Conservation (phyloP, 2,329 filamentous ascomycete species). For the Ophiostoma tasmaniense region DNA sequence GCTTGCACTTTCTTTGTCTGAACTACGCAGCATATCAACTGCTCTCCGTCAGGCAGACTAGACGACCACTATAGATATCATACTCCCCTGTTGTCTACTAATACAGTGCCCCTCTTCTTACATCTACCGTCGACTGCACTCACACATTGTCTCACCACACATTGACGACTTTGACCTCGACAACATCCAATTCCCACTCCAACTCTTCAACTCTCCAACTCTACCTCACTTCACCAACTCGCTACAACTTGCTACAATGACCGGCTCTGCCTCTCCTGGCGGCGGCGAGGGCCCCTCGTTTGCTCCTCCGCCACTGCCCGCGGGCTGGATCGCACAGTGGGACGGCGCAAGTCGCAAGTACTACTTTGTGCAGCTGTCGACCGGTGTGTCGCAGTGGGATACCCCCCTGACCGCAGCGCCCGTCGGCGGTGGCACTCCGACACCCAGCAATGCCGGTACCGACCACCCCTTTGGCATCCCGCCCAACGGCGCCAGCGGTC, state of each 20-base stretch:
- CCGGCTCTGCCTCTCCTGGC: slow-evolving; percentile 49
- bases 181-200: not conserved
- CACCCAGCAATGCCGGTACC: slow-evolving; percentile 40
- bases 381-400: slow-evolving; percentile 67
- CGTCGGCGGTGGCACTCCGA: slow-evolving; percentile 40
- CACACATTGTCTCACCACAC: not conserved
- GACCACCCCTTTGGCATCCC: slow-evolving; percentile 58
- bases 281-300: slow-evolving; percentile 51
- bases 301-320: slow-evolving; percentile 51
- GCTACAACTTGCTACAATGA: slow-evolving; percentile 31
- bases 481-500: not conserved
- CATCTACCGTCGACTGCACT: not conserved
- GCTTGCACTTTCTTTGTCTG: not conserved
- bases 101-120: not conserved
- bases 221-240: not conserved
- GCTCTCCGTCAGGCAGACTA: not conserved
- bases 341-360: slow-evolving; percentile 56
- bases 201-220: no score
- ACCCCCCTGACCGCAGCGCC: slow-evolving; percentile 56
- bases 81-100: not conserved
- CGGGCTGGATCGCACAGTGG: slow-evolving; percentile 64
- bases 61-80: not conserved
- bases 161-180: not conserved
- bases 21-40: not conserved
- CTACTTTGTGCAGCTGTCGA: slow-evolving; percentile 65